Base-by-base conservation (phyloP, 1,284 basidiomycete genomes). In the Tremellales sp. region DNA sequence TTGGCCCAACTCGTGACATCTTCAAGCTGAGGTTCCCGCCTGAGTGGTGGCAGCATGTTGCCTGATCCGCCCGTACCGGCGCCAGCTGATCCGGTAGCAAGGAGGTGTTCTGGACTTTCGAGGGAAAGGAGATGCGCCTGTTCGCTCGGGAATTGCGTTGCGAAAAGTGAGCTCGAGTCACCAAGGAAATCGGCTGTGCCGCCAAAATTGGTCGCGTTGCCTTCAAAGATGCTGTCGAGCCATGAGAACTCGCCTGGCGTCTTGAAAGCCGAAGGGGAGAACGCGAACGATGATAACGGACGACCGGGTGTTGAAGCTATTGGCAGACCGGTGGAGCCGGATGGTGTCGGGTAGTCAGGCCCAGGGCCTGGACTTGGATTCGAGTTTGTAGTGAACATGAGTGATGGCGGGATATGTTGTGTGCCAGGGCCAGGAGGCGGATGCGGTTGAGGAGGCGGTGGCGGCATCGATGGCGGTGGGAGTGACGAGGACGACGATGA, bases 1-100 rank as follows among this genome's bases (percentile, higher is more conserved):
- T 68, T 70, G 8, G 68, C 59, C 71, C 72, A 75, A 10, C 56
- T 61, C 5, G 70, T 66, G 2, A 73, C 63, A 48, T 73, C 67
- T 46, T 75, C 73, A 19, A 73, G 39, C 49, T 72, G 68, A 2
- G 63, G 68, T 44, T 64, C 64, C 2, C 49, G 13, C 35, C 49
- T 56, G 7, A 39, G 17, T 10, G 31, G 41, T 24, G 23, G 21
- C 19, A 41, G 26, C 25, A 17, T 42, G 3, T 43, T 43, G 33
- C 21, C 43, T 3, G 19, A 45, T 17, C 33, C 33, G 13, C 33
- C 33, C 19, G 33, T n/a, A 6, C 33, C 33, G 19, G 19, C 15
- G 4, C 15, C 35, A 4, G 19, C 26, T 26, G 31, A 41, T 36
- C 44, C 48, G 7, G 51, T 25, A 1, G 51, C 45, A 8, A 62